Evolutionary conservation across 1,284 basidiomycete species (phyloP), one percentile per base, ranked within the genome.

Genomic region (Pseudozyma hubeiensis): DNA sequence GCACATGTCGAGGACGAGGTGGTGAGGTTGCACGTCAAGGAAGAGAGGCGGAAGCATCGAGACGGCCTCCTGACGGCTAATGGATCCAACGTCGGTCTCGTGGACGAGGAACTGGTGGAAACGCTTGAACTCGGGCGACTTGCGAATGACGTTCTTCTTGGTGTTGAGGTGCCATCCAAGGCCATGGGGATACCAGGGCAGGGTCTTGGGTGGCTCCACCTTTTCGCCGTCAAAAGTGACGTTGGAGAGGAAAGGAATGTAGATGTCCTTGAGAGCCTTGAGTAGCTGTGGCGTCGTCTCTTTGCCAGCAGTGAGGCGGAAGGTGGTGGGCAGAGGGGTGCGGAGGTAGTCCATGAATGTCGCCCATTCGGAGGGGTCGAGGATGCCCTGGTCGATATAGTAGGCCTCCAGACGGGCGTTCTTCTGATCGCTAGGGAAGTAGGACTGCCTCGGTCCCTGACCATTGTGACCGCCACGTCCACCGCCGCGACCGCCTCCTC

Each of bases 21-120:
- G 82, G 52, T 83, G 68, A 7, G 78, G 80, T 48, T 93, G 88
- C n/a, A 99, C 93, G 68, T 96, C 92, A 51, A 99, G 89, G 78
- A 99, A 91, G 2, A 99, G 88, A 1, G 97, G 96, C 5, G 97
- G 97, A 24, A 99, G 88, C 97, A 99, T 99, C 81, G 94, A 97
- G 55, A 99, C 97, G 24, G 94, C 95, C 86, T 99, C 97, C 86
- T 98, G 95, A 24, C 97, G 88, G 10, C 94, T 97, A 60, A 99
- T 89, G 81, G 98, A 98, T 54, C 97, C 96, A 33, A 96, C 93
- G 86, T 98, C 96, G 1, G 97, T 98, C 87, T 99, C 97, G 80
- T 94, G 95, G 0, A 99, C 97, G 19, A 99, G 87, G 86, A 98
- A 98, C 4, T 92, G 91, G 84, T 99, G 97, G 81, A 99, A 98